A percentile compares a stretch with the other conserved stretches of the same genome.
Conservation (phyloP, 345 rosid genomes). For the Melaleuca quinquenervia region DNA sequence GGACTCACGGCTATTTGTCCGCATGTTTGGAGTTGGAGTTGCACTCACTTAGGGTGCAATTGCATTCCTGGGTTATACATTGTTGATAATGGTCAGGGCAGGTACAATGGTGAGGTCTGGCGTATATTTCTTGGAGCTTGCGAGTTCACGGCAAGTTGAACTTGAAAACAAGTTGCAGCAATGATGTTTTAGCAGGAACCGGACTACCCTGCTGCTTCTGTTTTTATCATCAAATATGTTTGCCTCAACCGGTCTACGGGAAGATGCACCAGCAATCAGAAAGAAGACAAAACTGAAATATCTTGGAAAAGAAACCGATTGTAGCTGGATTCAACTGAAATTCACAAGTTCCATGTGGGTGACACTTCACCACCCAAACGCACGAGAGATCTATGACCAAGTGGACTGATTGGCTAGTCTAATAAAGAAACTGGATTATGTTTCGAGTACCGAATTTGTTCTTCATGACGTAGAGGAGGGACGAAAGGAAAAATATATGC, state of each 20-base stretch:
- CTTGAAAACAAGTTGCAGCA: slow-evolving; percentile 38
- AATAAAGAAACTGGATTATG: too few species aligned
- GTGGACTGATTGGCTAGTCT: too few species aligned
- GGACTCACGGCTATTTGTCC: too few species aligned
- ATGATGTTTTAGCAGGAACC: slow-evolving; percentile 36
- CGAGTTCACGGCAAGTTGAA: slow-evolving; percentile 37
- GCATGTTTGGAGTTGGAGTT: too few species aligned
- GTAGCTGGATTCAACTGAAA: slow-evolving; percentile 66
- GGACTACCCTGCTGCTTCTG: too few species aligned
- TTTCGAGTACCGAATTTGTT: too few species aligned
- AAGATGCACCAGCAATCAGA: slow-evolving; percentile 34
- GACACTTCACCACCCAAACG: slow-evolving; percentile 27
- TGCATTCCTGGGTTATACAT: too few species aligned
- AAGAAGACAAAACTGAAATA: slow-evolving; percentile 46
- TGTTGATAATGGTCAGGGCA: too few species aligned
- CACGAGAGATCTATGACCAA: too few species aligned
- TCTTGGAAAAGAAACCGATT: slow-evolving; percentile 55
- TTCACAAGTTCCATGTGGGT: slow-evolving; percentile 61
- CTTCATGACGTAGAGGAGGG: too few species aligned
- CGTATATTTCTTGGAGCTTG: slow-evolving; percentile 73
- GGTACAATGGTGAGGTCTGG: slow-evolving; percentile 46
- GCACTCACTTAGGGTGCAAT: too few species aligned
- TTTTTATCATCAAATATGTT: slow-evolving; percentile 41
- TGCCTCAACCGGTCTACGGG: slow-evolving; percentile 57
- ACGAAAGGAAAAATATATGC: too few species aligned